phyloP scores from a whole-genome alignment of 2,329 filamentous ascomycete species.

The Aspergillus aculeatus region DNA sequence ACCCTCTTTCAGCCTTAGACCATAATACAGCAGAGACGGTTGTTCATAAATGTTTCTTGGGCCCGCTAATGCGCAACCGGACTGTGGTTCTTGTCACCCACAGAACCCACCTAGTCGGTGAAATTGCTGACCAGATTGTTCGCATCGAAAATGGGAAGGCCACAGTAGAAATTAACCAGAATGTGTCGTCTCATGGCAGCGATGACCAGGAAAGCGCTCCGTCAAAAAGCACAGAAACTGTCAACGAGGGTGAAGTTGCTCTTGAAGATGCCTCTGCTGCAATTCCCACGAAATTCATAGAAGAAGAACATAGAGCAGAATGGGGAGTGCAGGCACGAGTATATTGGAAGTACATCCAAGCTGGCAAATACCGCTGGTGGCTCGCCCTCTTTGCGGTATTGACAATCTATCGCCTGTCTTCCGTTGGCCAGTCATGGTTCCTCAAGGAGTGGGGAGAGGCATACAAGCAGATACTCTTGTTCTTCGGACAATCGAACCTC shows the following conservation, averaged over 20 bases:
- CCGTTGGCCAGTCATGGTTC: conserved; percentile 72
- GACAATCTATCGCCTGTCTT: conserved; percentile 60
- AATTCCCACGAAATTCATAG: conserved; percentile 71
- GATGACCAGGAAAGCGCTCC: conserved; percentile 23
- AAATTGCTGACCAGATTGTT: conserved; percentile 71
- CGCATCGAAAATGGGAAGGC: conserved; percentile 65
- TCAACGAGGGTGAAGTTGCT: conserved; percentile 27
- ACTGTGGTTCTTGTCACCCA: conserved; percentile 63
- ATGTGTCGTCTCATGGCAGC: conserved; percentile 43
- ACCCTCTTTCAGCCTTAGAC: conserved; percentile 60
- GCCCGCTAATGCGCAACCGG: conserved; percentile 54
- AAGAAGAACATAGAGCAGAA: conserved; percentile 71
- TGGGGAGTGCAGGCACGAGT: conserved; percentile 73
- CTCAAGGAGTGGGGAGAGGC: conserved; percentile 84
- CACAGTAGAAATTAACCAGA: conserved; percentile 48
- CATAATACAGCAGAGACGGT: conserved; percentile 65
- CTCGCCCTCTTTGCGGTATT: conserved; percentile 62
- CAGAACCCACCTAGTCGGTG: conserved; percentile 67
- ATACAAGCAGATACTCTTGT: conserved; percentile 48
- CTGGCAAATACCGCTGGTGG: conserved; percentile 76
- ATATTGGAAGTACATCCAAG: conserved; percentile 83
- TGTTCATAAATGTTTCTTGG: conserved; percentile 57
- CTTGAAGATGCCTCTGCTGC: conserved; percentile 51
- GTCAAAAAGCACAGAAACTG: conserved; percentile 15
- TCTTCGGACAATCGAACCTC: conserved; percentile 19